phyloP scores from a whole-genome alignment of 306 rosid genomes.

The Cucumis sativus region DNA sequence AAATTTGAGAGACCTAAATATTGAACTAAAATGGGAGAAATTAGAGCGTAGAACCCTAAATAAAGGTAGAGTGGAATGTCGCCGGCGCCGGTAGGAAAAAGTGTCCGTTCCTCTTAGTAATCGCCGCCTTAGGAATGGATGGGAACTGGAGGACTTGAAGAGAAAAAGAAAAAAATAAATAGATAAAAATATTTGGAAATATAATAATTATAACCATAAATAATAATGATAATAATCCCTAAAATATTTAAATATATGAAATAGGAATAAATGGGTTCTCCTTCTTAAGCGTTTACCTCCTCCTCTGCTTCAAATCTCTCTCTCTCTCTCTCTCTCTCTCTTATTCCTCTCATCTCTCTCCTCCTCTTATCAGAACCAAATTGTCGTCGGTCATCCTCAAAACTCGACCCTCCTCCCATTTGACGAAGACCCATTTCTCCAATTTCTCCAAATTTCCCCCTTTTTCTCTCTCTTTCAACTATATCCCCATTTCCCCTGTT shows the following conservation, averaged over 20 bases:
- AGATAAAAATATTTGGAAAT: neutral
- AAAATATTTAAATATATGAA: neutral
- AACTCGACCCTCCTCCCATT: slow-evolving; percentile 19
- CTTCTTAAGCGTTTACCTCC: neutral
- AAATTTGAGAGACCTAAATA: no score
- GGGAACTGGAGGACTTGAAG: no score
- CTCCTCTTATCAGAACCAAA: slow-evolving; percentile 21
- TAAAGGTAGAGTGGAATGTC: no score
- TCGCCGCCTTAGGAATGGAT: no score
- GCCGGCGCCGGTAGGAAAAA: no score
- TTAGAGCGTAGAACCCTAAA: no score
- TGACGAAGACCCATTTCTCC: slow-evolving; percentile 15
- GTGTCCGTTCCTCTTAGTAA: no score
- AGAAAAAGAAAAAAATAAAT: no score
- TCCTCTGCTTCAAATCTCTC: neutral
- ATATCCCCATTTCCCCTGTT: neutral
- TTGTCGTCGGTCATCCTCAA: slow-evolving; percentile 27
- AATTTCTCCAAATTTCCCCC: neutral
- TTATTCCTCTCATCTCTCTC: neutral
- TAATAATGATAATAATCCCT: neutral
- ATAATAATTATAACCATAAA: neutral
- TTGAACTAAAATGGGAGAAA: no score
- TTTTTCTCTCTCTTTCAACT: neutral
- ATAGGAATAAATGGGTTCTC: neutral
- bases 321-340: neutral